Evolutionary conservation across 2,329 filamentous ascomycete species (phyloP).

Genomic region (Basipetospora chlamydospora): DNA sequence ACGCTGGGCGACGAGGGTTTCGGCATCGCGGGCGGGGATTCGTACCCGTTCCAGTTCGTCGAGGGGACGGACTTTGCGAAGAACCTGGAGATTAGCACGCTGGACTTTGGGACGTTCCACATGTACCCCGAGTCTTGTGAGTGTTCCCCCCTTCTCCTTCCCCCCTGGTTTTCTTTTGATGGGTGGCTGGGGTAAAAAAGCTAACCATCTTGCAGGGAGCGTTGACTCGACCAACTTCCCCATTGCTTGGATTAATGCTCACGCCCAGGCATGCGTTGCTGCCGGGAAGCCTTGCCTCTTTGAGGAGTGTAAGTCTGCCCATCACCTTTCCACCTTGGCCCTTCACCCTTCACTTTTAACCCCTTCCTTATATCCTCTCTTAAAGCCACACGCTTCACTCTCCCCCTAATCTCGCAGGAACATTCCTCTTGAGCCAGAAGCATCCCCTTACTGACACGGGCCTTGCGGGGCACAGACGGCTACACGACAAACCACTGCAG

Average conservation of each 20-base stretch:
- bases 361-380: no score
- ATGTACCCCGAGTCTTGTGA: slow-evolving; percentile 17
- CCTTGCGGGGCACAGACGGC: slow-evolving; percentile 11
- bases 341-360: neutral
- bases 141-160: slow-evolving; percentile 4
- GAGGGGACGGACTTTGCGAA: slow-evolving; percentile 37
- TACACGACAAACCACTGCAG: slow-evolving; percentile 13
- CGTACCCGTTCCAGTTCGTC: slow-evolving; percentile 33
- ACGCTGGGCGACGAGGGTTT: slow-evolving; percentile 44
- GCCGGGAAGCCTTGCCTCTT: slow-evolving; percentile 17
- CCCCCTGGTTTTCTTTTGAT: slow-evolving; percentile 8
- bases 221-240: slow-evolving; percentile 6
- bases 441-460: no score
- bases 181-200: neutral
- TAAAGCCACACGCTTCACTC: no score
- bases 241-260: slow-evolving; percentile 11
- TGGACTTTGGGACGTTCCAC: slow-evolving; percentile 30
- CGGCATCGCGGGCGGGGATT: slow-evolving; percentile 30
- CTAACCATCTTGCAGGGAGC: slow-evolving; percentile 3
- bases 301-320: slow-evolving; percentile 16
- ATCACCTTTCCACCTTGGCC: neutral
- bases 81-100: slow-evolving; percentile 34
- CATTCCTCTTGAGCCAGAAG: no score
- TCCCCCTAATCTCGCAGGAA: no score
- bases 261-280: slow-evolving; percentile 14